A percentile compares a stretch with the other conserved stretches of the same genome.
These are phyloP conservation scores for Silene coronaria DNA, from an alignment of 179 eudicot genomes.

Conservation along the genomic window DNA sequence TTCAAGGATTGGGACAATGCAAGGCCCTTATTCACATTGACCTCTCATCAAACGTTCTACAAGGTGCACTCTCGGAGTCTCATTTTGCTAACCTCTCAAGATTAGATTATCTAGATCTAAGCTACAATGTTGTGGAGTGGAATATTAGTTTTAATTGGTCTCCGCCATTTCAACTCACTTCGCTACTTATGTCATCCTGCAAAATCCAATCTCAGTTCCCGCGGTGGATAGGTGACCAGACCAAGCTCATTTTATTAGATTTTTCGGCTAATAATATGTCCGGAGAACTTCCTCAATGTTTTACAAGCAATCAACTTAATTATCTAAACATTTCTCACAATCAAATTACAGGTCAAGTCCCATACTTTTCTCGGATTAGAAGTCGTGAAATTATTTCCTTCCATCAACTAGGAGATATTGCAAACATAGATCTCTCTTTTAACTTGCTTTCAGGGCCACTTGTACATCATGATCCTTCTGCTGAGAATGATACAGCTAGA, in stretches of 20 bases:
- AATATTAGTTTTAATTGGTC: conserved; percentile 11
- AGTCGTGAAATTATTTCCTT: too few relatives aligned
- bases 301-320: neutral
- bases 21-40: neutral
- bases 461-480: neutral
- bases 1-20: conserved; percentile 8
- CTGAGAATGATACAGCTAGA: conserved; percentile 7
- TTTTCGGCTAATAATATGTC: conserved; percentile 12
- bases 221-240: conserved; percentile 19
- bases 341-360: conserved; percentile 11
- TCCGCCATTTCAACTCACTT: conserved; percentile 19
- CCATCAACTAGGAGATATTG: too few relatives aligned
- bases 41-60: conserved; percentile 19
- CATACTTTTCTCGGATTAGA: too few relatives aligned
- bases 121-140: neutral
- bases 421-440: conserved; percentile 22
- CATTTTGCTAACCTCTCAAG: conserved; percentile 20
- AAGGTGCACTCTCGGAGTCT: conserved; percentile 11
- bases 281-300: neutral
- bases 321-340: conserved; percentile 15
- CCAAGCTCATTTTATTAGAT: neutral
- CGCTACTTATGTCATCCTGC: conserved; percentile 6
- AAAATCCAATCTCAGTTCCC: conserved; percentile 9
- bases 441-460: conserved; percentile 27
- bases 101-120: neutral